A percentile compares a stretch with the other conserved stretches of the same genome.
These are phyloP conservation scores for Mycena sanguinolenta DNA, from an alignment of 768 basidiomycete genomes.

Conservation along the genomic window DNA sequence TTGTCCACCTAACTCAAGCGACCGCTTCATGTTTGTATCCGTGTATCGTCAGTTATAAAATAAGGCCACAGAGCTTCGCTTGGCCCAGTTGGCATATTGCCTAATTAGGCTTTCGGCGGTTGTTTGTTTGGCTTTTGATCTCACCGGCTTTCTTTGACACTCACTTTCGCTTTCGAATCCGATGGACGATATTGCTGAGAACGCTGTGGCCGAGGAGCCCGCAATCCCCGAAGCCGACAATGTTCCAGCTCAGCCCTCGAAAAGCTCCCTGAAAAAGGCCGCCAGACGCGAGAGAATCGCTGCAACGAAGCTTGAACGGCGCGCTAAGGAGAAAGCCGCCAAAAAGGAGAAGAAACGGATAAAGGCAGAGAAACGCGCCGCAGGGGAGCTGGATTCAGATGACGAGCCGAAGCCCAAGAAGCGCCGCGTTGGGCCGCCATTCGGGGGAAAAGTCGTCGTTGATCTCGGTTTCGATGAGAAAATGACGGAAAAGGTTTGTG, in stretches of 20 bases:
- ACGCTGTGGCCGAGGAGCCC: conserved; percentile 10
- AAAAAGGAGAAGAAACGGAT: conserved; percentile 80
- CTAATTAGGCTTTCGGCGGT: background rate
- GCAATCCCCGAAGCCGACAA: conserved; percentile 28
- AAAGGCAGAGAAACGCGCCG: conserved; percentile 70
- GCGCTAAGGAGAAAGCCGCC: conserved; percentile 82
- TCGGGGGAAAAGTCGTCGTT: conserved; percentile 76
- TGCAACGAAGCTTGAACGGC: conserved; percentile 78
- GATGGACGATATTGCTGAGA: conserved; percentile 5
- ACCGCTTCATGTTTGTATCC: too few species aligned
- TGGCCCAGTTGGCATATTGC: background rate
- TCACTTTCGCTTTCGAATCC: too few species aligned
- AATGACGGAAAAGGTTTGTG: conserved; percentile 92
- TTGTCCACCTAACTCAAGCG: too few species aligned
- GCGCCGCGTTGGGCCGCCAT: conserved; percentile 41
- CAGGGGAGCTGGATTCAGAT: conserved; percentile 69
- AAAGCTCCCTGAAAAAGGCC: conserved; percentile 83
- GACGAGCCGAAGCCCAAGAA: conserved; percentile 54
- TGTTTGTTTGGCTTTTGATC: background rate
- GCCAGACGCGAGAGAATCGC: conserved; percentile 78
- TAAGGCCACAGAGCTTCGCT: too few species aligned
- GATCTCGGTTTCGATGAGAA: conserved; percentile 94
- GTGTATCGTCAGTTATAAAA: too few species aligned
- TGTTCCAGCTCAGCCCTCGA: conserved; percentile 64
- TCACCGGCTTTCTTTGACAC: too few species aligned